Evolutionary conservation across 805 yeast species (phyloP), one percentile per base, ranked within the genome.

Genomic region (Yamadazyma philogaea): DNA sequence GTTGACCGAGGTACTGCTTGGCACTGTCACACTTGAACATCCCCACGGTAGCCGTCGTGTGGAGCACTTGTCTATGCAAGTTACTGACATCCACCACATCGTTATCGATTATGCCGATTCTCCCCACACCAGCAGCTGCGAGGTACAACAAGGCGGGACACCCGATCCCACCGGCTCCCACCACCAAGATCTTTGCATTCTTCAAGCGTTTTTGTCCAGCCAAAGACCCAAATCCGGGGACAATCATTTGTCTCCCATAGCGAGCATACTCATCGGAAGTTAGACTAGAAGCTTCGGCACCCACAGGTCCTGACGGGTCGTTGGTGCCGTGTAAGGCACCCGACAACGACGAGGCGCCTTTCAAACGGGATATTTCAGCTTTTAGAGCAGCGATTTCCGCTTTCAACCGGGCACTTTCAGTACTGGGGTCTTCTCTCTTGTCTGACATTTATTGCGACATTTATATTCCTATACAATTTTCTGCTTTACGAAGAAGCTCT

Each of bases 91-190:
- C 97, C 0, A 93, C 97, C 0, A 60, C 58, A 60, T 93, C 99
- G 54, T 81, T 78, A 63, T 93, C 99, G 1, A 89, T 83, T 12
- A 93, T 84, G 3, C 96, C 96, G 17, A 93, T 70, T 2, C 65
- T 60, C 1, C 96, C 98, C 3, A 91, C 67, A 4, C 99, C 99
- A 0, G 96, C 84, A 0, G 95, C 96, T 0, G 82, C 81, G 2
- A 93, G 63, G 56, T 93, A 93, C 33, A 86, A 71, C 37, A 91
- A 61, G 0, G 95, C 95, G 0, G 99, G 97, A 51, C 95, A 84
- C 0, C 99, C 98, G 6, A 93, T 70, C 0, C 99, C 99, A 8
- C 99, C 99, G 0, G 97, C 97, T 1, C 99, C 99, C 6, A 93
- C 74, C 0, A 93, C 90, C 19, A 91, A 61, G 0, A 90, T 77